phyloP scores from a whole-genome alignment of 73 alveolate genomes.

The Vitrella brassicaformis region DNA sequence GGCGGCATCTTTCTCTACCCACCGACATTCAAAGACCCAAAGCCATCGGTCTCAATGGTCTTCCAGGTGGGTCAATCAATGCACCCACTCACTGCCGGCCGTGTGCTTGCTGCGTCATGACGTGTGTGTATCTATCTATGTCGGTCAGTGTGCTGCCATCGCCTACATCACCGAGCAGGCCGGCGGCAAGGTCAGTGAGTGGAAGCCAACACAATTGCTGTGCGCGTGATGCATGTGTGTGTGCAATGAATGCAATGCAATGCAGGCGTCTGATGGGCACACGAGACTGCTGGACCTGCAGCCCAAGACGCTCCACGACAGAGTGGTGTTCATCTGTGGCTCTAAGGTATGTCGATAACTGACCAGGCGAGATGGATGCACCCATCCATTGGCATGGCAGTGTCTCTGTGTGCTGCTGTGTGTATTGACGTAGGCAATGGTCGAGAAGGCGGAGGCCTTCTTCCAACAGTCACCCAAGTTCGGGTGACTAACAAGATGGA shows the following conservation, averaged over 20 bases:
- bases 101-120: not conserved
- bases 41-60: not conserved
- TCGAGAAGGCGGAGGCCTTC: too few relatives aligned
- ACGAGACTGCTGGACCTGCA: conserved; percentile 12
- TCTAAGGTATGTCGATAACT: too few relatives aligned
- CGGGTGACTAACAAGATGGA: too few relatives aligned
- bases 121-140: not conserved
- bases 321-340: conserved; percentile 15
- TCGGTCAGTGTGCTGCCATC: not conserved
- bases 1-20: conserved; percentile 16
- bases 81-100: conserved; percentile 3
- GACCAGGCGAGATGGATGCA: too few relatives aligned
- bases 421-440: too few relatives aligned
- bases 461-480: too few relatives aligned
- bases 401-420: too few relatives aligned
- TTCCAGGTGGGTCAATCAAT: not conserved
- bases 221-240: not conserved
- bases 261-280: conserved; percentile 7
- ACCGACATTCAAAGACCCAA: conserved; percentile 3
- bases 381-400: too few relatives aligned
- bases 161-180: too few relatives aligned
- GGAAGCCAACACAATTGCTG: not conserved
- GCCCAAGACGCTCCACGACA: conserved; percentile 12
- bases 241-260: not conserved
- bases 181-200: too few relatives aligned